phyloP scores from a whole-genome alignment of 805 yeast species.

The Vanderwaltozyma yarrowii region DNA sequence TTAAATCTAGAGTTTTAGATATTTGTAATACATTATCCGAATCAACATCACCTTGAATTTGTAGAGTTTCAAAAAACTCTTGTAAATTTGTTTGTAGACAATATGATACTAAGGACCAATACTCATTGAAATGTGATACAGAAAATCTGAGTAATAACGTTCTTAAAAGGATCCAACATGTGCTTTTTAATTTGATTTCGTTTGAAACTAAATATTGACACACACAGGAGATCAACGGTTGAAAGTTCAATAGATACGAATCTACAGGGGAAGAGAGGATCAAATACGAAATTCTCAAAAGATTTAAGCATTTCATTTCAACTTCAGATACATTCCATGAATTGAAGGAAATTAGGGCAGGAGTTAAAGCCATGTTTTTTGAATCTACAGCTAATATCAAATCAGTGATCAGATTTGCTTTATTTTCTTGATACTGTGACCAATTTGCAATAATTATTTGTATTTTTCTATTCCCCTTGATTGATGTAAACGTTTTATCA shows the following conservation, averaged over 20 bases:
- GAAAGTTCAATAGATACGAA: conserved; percentile 38
- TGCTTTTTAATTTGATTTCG: conserved; percentile 19
- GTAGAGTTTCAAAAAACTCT: conserved; percentile 21
- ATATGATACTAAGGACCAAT: conserved; percentile 62
- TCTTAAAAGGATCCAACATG: conserved; percentile 46
- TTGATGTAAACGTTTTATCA: conserved; percentile 15
- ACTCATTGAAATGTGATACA: conserved; percentile 53
- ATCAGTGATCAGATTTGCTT: conserved; percentile 35
- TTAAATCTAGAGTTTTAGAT: conserved; percentile 69
- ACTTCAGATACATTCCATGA: conserved; percentile 66
- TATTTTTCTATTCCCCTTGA: conserved; percentile 35
- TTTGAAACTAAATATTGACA: conserved; percentile 30
- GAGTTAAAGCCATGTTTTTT: conserved; percentile 37
- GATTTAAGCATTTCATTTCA: conserved; percentile 38
- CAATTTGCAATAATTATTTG: conserved; percentile 46
- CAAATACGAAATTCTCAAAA: conserved; percentile 57
- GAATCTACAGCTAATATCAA: conserved; percentile 19
- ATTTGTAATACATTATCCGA: conserved; percentile 39
- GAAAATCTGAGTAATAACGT: conserved; percentile 54
- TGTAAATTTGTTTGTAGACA: conserved; percentile 40
- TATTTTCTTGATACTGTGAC: conserved; percentile 47
- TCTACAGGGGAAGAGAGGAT: conserved; percentile 54
- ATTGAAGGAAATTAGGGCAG: conserved; percentile 48
- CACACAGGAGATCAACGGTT: conserved; percentile 37
- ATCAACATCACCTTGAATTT: conserved; percentile 22